Evolutionary conservation across 2,329 filamentous ascomycete species (phyloP).

Genomic region (Botryosphaeria dothidea): DNA sequence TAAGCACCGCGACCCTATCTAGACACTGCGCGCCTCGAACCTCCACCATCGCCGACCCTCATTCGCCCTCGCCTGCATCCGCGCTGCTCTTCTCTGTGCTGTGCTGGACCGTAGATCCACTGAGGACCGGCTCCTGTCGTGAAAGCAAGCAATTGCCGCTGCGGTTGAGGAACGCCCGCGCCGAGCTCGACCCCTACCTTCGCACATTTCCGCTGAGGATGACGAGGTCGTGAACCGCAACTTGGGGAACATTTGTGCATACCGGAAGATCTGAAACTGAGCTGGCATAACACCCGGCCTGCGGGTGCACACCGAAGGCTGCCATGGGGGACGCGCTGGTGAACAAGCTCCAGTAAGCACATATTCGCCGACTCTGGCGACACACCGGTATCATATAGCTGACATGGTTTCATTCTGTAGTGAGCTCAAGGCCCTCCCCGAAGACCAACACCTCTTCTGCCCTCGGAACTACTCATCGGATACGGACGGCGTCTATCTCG

Average conservation of each 20-base stretch:
- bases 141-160: background rate
- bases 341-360: constrained; percentile 16
- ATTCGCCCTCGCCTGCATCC: background rate
- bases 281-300: background rate
- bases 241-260: background rate
- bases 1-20: background rate
- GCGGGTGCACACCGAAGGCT: background rate
- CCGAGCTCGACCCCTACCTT: background rate
- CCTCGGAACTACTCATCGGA: constrained; percentile 38
- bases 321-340: constrained; percentile 18
- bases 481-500: constrained; percentile 41
- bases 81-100: background rate
- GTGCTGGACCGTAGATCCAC: background rate
- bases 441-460: constrained; percentile 51
- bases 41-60: background rate
- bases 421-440: constrained; percentile 38
- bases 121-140: background rate
- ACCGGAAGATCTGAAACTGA: background rate
- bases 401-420: constrained; percentile 24
- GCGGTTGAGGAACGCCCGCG: background rate
- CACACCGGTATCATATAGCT: background rate
- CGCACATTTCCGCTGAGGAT: background rate
- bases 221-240: background rate
- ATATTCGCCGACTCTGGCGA: background rate
- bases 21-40: background rate